phyloP scores from a whole-genome alignment of 2,329 filamentous ascomycete genomes.

The Paecilomyces variotii region DNA sequence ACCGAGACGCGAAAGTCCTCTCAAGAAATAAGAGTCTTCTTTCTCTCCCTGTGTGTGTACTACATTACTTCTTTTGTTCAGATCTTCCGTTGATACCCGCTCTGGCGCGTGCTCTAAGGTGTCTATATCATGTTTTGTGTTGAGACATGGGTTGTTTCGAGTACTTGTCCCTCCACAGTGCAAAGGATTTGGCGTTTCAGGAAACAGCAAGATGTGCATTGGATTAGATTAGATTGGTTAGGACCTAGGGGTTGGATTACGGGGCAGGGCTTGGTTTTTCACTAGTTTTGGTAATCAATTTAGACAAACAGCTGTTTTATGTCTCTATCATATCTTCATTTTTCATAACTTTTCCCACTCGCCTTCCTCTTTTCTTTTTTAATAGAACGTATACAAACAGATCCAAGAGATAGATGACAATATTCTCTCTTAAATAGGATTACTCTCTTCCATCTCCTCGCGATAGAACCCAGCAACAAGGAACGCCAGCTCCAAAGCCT shows the following conservation, averaged over 20 bases:
- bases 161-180: background rate
- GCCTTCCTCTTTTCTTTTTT: background rate
- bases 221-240: background rate
- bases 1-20: constrained; percentile 65
- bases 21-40: constrained; percentile 41
- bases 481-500: constrained; percentile 91
- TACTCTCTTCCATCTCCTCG: constrained; percentile 29
- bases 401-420: background rate
- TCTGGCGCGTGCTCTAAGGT: background rate
- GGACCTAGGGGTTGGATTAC: background rate
- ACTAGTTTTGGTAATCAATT: background rate
- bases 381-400: background rate
- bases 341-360: background rate
- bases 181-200: background rate
- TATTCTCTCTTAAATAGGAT: background rate
- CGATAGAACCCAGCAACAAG: constrained; percentile 77
- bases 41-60: background rate
- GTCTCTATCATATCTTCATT: background rate
- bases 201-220: background rate
- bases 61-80: background rate
- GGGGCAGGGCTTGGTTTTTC: background rate
- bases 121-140: background rate
- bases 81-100: background rate
- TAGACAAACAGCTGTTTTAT: background rate
- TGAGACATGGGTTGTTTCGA: background rate